phyloP scores from a whole-genome alignment of 441 rosid genomes.

The Arabidopsis lyrata region DNA sequence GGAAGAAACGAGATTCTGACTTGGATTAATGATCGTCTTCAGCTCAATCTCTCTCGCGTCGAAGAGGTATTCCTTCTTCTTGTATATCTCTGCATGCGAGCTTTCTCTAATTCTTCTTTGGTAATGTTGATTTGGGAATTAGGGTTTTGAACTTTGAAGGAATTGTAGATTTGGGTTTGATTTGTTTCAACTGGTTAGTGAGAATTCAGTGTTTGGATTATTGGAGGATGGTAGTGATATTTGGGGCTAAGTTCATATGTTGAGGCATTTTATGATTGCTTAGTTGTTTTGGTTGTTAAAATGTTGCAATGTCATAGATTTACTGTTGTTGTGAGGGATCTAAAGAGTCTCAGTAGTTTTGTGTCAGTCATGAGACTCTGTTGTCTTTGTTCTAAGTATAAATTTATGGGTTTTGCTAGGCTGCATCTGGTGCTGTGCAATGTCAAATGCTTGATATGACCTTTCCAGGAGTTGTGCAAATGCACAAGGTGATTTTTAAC shows the following conservation, averaged over 20 bases:
- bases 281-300: constrained; percentile 4
- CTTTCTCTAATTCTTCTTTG: constrained; percentile 2
- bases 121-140: constrained; percentile 20
- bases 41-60: constrained; percentile 85
- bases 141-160: not conserved
- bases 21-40: constrained; percentile 94
- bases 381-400: not conserved
- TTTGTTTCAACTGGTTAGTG: not conserved
- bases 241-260: not conserved
- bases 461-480: constrained; percentile 93
- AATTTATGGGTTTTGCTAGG: constrained; percentile 47
- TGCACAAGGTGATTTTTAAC: constrained; percentile 79
- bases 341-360: not conserved
- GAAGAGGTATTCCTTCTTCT: constrained; percentile 72
- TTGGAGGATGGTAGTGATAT: not conserved
- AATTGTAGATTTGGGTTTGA: not conserved
- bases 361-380: not conserved
- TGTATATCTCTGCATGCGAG: constrained; percentile 27
- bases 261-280: not conserved
- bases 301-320: constrained; percentile 12
- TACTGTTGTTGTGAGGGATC: constrained; percentile 13
- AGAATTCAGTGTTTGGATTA: not conserved
- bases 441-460: constrained; percentile 98
- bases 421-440: constrained; percentile 99
- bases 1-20: constrained; percentile 93